phyloP scores from a whole-genome alignment of 768 basidiomycete genomes.

The Gautieria morchelliformis region DNA sequence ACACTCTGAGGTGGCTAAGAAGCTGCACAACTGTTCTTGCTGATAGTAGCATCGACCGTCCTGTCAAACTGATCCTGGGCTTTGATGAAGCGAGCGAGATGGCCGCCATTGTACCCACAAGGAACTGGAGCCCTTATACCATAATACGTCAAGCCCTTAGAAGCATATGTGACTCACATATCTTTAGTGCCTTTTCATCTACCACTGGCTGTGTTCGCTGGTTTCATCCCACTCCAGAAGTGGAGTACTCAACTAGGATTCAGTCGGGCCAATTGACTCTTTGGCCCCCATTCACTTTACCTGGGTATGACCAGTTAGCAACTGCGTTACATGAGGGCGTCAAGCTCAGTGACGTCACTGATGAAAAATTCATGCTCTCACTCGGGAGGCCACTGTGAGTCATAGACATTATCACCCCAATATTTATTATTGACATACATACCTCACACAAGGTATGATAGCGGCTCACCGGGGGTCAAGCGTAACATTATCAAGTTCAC shows the following conservation, averaged over 20 bases:
- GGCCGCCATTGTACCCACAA: neutral
- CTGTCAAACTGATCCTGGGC: constrained; percentile 11
- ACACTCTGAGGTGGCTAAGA: too few species aligned
- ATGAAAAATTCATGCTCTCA: constrained; percentile 13
- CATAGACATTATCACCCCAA: neutral
- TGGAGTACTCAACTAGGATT: constrained; percentile 6
- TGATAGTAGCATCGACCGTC: neutral
- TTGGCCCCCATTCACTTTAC: constrained; percentile 13
- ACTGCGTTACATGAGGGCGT: neutral
- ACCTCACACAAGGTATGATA: constrained; percentile 12
- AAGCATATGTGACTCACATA: constrained; percentile 8
- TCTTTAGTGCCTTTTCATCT: constrained; percentile 18
- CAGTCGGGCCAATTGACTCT: constrained; percentile 4
- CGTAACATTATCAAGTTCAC: constrained; percentile 1
- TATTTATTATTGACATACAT: neutral
- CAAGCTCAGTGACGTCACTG: constrained; percentile 13
- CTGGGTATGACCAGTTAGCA: constrained; percentile 20
- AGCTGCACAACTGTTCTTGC: neutral
- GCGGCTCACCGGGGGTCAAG: constrained; percentile 3
- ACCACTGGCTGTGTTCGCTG: constrained; percentile 15
- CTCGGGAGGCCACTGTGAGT: constrained; percentile 21
- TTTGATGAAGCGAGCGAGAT: constrained; percentile 17
- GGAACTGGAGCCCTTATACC: neutral
- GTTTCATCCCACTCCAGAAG: constrained; percentile 2
- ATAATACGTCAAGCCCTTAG: constrained; percentile 11